Base-by-base conservation (phyloP, 169 alveolate genomes). In the Plasmodium knowlesi region DNA sequence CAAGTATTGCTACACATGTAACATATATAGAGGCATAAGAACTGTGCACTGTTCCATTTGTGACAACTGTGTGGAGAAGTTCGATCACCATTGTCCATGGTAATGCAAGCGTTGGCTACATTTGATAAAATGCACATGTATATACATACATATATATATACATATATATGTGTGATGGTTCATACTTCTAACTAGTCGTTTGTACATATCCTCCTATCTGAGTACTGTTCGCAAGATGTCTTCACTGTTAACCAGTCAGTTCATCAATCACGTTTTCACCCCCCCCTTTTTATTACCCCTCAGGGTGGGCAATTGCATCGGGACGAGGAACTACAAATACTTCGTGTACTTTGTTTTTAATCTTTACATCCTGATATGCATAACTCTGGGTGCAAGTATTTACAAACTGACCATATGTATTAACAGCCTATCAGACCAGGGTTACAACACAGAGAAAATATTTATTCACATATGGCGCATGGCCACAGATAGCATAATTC, bases 31-130 rank as follows among this genome's bases (percentile, higher is more conserved):
- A 67, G 98, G 98, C 6, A 97, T 97, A 22, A 90, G 99, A 83
- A 95, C 97, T 16, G 97, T 98, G 32, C 99, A 98, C 91, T 98
- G 99, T 71, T 97, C 98, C 30, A 95, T 96, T 57, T 98, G 99
- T 95, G 98, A 98, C 83, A 97, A 97, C 70, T 98, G 99, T 84
- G 98, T 98, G 34, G 97, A 97, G 82, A 97, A 97, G 92, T 98
- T 97, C 93, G 99, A 98, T 93, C 99, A 98, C 89, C 99, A 98
- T 86, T 98, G 99, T 89, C 98, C 98, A 53, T 98, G 99, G 99
- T 89, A 80, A 89, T 25, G 22, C 70, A 76, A 6, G 76, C 16
- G 37, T 22, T 28, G 9, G 39, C 25, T 5, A 4, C 46, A 19
- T 0, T 80, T 34, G 16, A 80, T 80, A 25, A 16, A 14, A n/a